Conservation (phyloP, 148 eudicot genomes). For the Salicornia ramosissima region DNA sequence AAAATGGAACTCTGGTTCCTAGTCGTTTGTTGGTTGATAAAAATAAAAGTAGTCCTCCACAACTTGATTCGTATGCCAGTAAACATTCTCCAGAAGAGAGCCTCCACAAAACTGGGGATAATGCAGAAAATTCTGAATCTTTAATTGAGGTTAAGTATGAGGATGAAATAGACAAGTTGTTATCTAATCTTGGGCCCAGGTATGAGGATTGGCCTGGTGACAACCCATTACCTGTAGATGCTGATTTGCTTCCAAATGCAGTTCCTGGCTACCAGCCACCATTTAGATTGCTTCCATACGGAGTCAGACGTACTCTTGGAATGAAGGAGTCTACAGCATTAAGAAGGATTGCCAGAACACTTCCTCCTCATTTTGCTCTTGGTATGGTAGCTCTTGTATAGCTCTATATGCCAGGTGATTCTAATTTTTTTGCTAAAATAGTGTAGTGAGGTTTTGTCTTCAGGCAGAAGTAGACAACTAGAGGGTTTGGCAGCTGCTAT, state of each 20-base stretch:
- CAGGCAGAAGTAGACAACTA: conserved; percentile 97
- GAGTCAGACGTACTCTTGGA: conserved; percentile 66
- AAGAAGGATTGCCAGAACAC: conserved; percentile 79
- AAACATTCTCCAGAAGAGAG: conserved; percentile 29
- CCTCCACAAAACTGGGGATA: conserved; percentile 16
- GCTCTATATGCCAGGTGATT: not conserved
- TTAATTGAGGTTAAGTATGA: conserved; percentile 55
- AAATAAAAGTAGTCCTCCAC: conserved; percentile 20
- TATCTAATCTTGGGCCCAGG: conserved; percentile 79
- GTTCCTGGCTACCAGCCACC: conserved; percentile 81
- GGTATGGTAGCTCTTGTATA: conserved; percentile 38
- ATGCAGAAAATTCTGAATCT: conserved; percentile 26
- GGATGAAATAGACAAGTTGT: conserved; percentile 77
- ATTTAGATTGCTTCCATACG: conserved; percentile 85
- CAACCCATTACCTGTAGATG: conserved; percentile 88
- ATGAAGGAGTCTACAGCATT: conserved; percentile 71
- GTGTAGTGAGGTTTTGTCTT: conserved; percentile 19
- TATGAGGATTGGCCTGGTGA: conserved; percentile 89
- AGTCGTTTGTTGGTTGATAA: conserved; percentile 23
- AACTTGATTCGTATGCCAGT: conserved; percentile 23
- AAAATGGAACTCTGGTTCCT: conserved; percentile 25
- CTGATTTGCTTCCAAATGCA: conserved; percentile 74
- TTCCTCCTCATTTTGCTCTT: conserved; percentile 96
- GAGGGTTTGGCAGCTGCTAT: conserved; percentile 88
- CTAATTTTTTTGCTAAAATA: not conserved